Evolutionary conservation across 805 yeast species (phyloP).

Genomic region (Hanseniaspora singularis): DNA sequence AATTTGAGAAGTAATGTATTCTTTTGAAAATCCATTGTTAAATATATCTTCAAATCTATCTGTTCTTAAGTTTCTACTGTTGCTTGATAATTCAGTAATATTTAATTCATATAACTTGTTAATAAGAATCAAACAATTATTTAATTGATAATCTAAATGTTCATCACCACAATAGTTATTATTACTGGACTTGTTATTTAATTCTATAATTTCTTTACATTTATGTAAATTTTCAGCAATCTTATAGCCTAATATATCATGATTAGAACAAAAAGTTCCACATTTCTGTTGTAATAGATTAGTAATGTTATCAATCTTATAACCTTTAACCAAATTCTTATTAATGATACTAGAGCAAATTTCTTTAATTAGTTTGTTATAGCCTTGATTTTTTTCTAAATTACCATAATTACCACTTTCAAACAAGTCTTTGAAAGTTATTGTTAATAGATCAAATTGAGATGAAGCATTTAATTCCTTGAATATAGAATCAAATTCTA

Average conservation of each 20-base stretch:
- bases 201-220: slow-evolving; percentile 68
- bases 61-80: slow-evolving; percentile 13
- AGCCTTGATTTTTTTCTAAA: slow-evolving; percentile 7
- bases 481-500: slow-evolving; percentile 53
- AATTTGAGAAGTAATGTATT: slow-evolving; percentile 42
- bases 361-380: slow-evolving; percentile 54
- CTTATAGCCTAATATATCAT: slow-evolving; percentile 84
- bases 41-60: slow-evolving; percentile 33
- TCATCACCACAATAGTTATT: slow-evolving; percentile 31
- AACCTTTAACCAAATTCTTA: slow-evolving; percentile 80
- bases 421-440: slow-evolving; percentile 66
- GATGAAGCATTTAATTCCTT: slow-evolving; percentile 54
- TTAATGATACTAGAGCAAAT: slow-evolving; percentile 80
- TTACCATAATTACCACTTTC: slow-evolving; percentile 43
- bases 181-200: slow-evolving; percentile 18
- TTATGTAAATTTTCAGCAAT: slow-evolving; percentile 84
- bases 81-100: slow-evolving; percentile 11
- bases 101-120: slow-evolving; percentile 56
- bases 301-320: slow-evolving; percentile 81
- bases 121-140: slow-evolving; percentile 62
- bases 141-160: slow-evolving; percentile 50
- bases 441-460: slow-evolving; percentile 52
- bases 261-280: slow-evolving; percentile 86
- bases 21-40: slow-evolving; percentile 35
- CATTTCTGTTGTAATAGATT: slow-evolving; percentile 81